Evolutionary conservation across 2,329 filamentous ascomycete genomes (phyloP), one percentile per base, ranked within the genome.

Genomic region (Colletotrichum brevisporum): DNA sequence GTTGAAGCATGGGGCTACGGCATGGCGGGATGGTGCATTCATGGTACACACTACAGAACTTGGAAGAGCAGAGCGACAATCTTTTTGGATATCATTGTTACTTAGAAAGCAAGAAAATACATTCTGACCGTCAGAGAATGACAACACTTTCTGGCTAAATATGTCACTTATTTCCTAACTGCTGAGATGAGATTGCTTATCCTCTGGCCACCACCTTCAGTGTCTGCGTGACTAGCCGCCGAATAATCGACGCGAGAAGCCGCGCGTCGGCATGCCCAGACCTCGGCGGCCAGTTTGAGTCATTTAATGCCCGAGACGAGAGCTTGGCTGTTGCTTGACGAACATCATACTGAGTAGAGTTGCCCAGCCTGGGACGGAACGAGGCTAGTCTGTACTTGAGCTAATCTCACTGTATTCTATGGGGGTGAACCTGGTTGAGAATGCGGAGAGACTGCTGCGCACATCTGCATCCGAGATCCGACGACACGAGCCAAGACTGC

Each of bases 331-430:
- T 58, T 48, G 51, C 41, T 47, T 45, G 18, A 53, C 60, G 60
- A 48, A 43, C 53, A 64, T 54, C 39, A 53, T 64, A 21, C 65
- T 48, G 60, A 54, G n/a, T 5, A n/a, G 26, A 61, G 18, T 47
- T 18, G 41, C 31, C 50, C 47, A 53, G 41, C 31, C 21, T 2
- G 27, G 27, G 21, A 27, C 48, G 6, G n/a, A 27, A 41, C 39
- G 45, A 43, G 16, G 48, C 15, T 8, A 27, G 21, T 21, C 26
- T 9, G 18, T 39, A 15, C 13, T 31, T 52, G 60, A 64, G 59
- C 52, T 57, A 52, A 31, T 53, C 41, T 24, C 18, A 26, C 27
- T 16, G 39, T n/a, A 18, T 31, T 27, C 10, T 15, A 21, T 10
- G 6, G 54, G 45, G 65, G 6, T 41, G 15, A 18, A 41, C 65